Evolutionary conservation across 495 filamentous ascomycete species (phyloP).

Genomic region (Penicillium canescens): DNA sequence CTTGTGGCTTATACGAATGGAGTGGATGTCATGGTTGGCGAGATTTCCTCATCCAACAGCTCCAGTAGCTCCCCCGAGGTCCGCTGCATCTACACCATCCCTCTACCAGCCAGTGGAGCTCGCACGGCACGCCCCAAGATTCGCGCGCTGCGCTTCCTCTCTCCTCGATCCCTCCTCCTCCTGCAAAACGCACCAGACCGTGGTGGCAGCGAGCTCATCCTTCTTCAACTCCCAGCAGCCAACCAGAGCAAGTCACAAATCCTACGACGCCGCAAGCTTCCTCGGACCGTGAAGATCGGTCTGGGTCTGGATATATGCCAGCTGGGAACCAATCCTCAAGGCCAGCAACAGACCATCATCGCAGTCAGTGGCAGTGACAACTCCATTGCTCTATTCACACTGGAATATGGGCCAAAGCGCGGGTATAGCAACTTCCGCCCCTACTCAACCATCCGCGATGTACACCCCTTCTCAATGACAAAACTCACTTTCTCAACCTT

Average conservation of each 20-base stretch:
- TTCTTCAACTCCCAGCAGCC: constrained; percentile 52
- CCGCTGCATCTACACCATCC: constrained; percentile 59
- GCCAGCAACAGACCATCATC: constrained; percentile 71
- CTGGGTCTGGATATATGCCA: constrained; percentile 74
- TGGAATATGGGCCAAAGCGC: constrained; percentile 56
- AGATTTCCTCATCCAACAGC: constrained; percentile 35
- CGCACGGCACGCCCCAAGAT: constrained; percentile 46
- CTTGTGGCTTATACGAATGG: constrained; percentile 79
- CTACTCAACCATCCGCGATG: constrained; percentile 66
- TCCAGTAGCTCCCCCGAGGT: constrained; percentile 56
- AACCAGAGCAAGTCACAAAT: constrained; percentile 35
- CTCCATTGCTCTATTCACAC: constrained; percentile 73
- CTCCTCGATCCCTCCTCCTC: constrained; percentile 49
- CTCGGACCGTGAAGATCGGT: constrained; percentile 59
- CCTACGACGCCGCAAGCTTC: constrained; percentile 54
- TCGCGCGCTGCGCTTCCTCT: constrained; percentile 74
- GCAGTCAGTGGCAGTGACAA: constrained; percentile 83
- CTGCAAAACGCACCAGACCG: constrained; percentile 55
- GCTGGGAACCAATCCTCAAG: constrained; percentile 54
- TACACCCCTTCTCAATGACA: constrained; percentile 85
- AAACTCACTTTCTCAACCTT: constrained; percentile 78
- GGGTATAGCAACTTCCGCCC: constrained; percentile 59
- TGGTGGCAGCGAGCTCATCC: constrained; percentile 66
- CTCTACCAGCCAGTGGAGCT: constrained; percentile 49
- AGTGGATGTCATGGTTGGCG: constrained; percentile 61